These are phyloP conservation scores for Croton setiger DNA, from an alignment of 441 rosid species.

Conservation along the genomic window DNA sequence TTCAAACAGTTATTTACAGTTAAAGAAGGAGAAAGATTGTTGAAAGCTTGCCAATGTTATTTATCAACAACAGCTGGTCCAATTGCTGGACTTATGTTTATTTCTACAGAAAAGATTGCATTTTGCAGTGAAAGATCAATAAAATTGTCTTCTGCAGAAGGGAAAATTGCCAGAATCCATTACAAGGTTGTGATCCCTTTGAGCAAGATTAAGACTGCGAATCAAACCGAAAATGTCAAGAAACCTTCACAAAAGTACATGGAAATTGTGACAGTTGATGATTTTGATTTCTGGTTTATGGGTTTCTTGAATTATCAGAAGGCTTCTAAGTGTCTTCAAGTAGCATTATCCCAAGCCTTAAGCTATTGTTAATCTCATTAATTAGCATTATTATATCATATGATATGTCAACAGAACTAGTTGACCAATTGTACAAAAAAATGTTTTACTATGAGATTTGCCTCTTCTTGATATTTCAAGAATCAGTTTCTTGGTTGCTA, in stretches of 20 bases:
- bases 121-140: conserved; percentile 64
- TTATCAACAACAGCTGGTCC: conserved; percentile 64
- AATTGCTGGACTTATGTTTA: conserved; percentile 55
- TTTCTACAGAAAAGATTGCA: conserved; percentile 52
- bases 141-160: conserved; percentile 40
- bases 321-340: conserved; percentile 45
- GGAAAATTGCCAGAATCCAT: conserved; percentile 41
- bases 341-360: conserved; percentile 33
- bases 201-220: conserved; percentile 42
- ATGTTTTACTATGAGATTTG: conserved; percentile 14
- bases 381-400: conserved; percentile 2
- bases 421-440: conserved; percentile 22
- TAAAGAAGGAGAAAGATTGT: conserved; percentile 39
- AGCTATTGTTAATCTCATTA: conserved; percentile 1
- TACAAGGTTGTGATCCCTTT: conserved; percentile 63
- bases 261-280: conserved; percentile 51
- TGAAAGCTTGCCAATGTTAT: conserved; percentile 53
- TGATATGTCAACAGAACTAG: conserved; percentile 13
- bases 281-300: conserved; percentile 84
- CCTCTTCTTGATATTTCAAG: background rate
- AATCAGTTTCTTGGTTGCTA: background rate
- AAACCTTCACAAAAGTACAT: conserved; percentile 65
- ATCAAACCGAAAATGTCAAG: conserved; percentile 50
- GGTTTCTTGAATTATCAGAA: conserved; percentile 64
- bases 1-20: conserved; percentile 44